Conservation (phyloP, 2,329 filamentous ascomycete genomes). For the Fusarium sp. region DNA sequence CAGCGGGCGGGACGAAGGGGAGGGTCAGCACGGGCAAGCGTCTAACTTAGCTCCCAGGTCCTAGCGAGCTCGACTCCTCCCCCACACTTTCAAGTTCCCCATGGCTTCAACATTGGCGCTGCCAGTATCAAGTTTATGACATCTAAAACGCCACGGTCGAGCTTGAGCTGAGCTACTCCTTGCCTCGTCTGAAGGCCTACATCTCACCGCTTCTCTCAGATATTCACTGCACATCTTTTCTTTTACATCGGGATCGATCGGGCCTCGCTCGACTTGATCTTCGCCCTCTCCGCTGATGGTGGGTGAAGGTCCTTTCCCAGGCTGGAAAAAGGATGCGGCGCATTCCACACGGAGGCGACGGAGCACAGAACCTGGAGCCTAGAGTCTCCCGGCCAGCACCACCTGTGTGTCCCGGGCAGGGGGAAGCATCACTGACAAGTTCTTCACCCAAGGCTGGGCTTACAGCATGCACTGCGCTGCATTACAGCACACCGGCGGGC, state of each 20-base stretch:
- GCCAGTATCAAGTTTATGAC: neutral
- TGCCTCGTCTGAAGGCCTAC: neutral
- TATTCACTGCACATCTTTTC: neutral
- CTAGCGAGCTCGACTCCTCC: constrained; percentile 11
- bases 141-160: neutral
- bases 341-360: constrained; percentile 24
- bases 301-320: constrained; percentile 33
- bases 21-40: constrained; percentile 12
- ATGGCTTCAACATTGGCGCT: neutral
- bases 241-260: constrained; percentile 15
- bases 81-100: constrained; percentile 27
- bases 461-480: neutral
- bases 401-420: constrained; percentile 13
- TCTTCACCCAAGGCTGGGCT: neutral
- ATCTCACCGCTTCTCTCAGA: constrained; percentile 34
- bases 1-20: constrained; percentile 10
- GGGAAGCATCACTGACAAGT: constrained; percentile 12
- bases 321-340: constrained; percentile 19
- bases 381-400: neutral
- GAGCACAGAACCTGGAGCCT: neutral
- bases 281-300: constrained; percentile 26
- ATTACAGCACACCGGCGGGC: neutral
- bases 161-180: neutral
- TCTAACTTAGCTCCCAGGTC: constrained; percentile 21
- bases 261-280: constrained; percentile 9